Conservation (phyloP, 2,329 filamentous ascomycete species). For the Scedosporium minutisporum region DNA sequence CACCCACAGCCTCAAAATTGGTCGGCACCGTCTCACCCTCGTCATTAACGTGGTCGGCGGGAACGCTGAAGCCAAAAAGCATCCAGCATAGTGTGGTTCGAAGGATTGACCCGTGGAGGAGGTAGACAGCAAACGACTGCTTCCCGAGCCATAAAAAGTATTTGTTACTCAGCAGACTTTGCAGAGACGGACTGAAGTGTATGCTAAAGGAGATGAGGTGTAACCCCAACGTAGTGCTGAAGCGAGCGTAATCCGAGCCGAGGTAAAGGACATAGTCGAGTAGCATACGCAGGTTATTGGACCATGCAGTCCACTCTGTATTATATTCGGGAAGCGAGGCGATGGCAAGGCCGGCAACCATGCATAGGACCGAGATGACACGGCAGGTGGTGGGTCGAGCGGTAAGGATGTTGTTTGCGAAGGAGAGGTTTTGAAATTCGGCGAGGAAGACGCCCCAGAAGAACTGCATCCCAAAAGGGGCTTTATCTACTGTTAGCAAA, state of each 20-base stretch:
- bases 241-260: conserved; percentile 34
- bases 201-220: conserved; percentile 38
- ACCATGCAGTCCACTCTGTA: conserved; percentile 45
- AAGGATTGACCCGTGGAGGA: conserved; percentile 52
- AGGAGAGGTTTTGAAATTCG: conserved; percentile 43
- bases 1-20: conserved; percentile 26
- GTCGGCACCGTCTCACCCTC: conserved; percentile 25
- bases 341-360: conserved; percentile 43
- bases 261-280: conserved; percentile 34
- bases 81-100: conserved; percentile 51
- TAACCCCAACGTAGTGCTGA: conserved; percentile 26
- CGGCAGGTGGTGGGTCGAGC: conserved; percentile 32
- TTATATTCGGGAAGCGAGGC: conserved; percentile 51
- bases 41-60: conserved; percentile 25
- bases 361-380: conserved; percentile 36
- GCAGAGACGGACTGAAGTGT: conserved; percentile 40
- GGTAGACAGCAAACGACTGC: conserved; percentile 55
- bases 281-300: conserved; percentile 29
- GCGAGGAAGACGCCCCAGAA: conserved; percentile 53
- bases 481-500: background rate
- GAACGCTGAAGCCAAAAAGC: conserved; percentile 36
- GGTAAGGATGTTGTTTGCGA: conserved; percentile 35
- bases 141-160: conserved; percentile 53
- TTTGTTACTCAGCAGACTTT: conserved; percentile 41
- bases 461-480: conserved; percentile 46